Evolutionary conservation across 768 basidiomycete genomes (phyloP), one percentile per base, ranked within the genome.

Genomic region (Boletus subcaerulescens): DNA sequence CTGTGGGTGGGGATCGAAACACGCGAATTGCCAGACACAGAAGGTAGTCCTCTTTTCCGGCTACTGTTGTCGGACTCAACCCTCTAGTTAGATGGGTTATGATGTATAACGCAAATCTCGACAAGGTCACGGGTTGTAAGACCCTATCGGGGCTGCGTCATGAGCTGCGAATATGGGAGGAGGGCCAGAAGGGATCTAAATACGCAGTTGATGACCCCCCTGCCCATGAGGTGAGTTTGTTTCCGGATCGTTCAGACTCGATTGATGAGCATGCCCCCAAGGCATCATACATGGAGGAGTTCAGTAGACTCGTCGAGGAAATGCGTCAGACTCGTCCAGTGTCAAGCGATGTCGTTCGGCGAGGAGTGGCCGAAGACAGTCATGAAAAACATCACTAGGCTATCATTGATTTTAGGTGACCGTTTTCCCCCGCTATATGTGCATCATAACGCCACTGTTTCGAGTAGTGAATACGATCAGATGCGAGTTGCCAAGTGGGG

Each of bases 101-200:
- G 71, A 65, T 85, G 40, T 84, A 78, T 60, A 90, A 90, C 56
- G 81, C 86, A 29, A 90, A 89, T 64, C 73, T 87, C 10, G 88
- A 90, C 70, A 80, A 79, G 58, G 75, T 76, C 18, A 48, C 60
- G 17, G 72, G 77, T 43, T 77, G 85, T 29, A 81, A 80, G 63
- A 74, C 73, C 17, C 66, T 74, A 51, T 56, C 65, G 1, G 78
- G 79, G 35, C 74, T 89, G 14, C 74, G 76, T 40, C 63, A 62
- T 40, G 85, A 87, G 33, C 63, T 89, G 63, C 78, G 73, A 58
- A 71, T 68, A 60, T 85, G 83, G 84, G 87, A 88, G 58, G 80
- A 76, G 52, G 73, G 68, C 51, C 75, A 69, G 48, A 80, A 77
- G 56, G 64, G 55, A 29, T 68, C 66, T 43, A 72, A 59, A 35